Base-by-base conservation (phyloP, 805 yeast species). In the Priceomyces carsonii region DNA sequence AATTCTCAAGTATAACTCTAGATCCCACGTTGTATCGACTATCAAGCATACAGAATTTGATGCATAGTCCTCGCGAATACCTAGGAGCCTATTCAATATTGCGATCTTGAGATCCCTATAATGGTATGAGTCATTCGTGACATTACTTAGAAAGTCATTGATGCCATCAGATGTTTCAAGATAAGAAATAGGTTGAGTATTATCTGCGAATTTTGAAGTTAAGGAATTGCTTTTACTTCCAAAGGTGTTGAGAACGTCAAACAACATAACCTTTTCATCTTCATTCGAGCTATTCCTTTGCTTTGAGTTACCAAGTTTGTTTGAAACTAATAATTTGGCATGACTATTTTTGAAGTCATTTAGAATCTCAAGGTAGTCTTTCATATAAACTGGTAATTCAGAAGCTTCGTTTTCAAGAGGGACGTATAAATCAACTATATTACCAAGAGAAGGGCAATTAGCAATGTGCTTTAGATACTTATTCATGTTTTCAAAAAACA, bases 1-100 rank as follows among this genome's bases (percentile, higher is more conserved):
- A 0, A 75, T 51, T 3, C 55, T 55, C 5, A 57, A 50, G 18
- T 51, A 55, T 5, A 77, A 50, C 3, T 52, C 44, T 0, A 48
- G 40, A 8, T 64, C 59, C 77, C 81, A 71, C 7, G 44, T 32
- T 5, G 63, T 59, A 20, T 68, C 66, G 4, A 59, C 45, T 1
- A 77, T 40, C 0, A 61, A 49, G 31, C 73, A 63, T 4, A 36
- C 29, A 20, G 5, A 22, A 3, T 23, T 17, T 6, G 19, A 6
- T 5, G 18, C 27, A 25, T 17, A 18, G 6, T 38, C 40, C 18
- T 15, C 18, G 8, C 7, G 6, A 10, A 12, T 18, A 12, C 13
- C 35, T 14, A 67, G 35, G 3, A 68, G 39, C 20, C 54, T 41
- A 10, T 39, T 28, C 6, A 68, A 34, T 15, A 68, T 51, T 1